These are phyloP conservation scores for Haberlea rhodopensis DNA, from an alignment of 257 asterid species.

Conservation along the genomic window DNA sequence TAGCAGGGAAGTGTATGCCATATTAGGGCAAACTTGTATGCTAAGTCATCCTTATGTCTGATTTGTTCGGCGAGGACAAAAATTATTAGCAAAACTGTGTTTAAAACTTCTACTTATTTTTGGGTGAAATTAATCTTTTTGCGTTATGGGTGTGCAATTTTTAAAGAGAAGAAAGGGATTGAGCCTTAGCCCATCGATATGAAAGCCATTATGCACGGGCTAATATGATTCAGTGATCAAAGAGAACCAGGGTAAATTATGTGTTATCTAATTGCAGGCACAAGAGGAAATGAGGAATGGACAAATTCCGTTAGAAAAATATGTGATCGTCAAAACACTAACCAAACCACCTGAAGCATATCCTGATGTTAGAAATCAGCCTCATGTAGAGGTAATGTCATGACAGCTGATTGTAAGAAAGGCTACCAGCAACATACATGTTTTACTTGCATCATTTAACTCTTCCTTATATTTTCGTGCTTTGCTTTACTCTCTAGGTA, in stretches of 20 bases:
- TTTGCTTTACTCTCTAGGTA: constrained; percentile 49
- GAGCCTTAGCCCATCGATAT: constrained; percentile 11
- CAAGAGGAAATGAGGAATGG: constrained; percentile 93
- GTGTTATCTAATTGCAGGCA: constrained; percentile 48
- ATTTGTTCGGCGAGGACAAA: constrained; percentile 16
- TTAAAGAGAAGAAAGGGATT: constrained; percentile 6
- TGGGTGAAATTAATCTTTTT: constrained; percentile 15
- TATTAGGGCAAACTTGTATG: neutral
- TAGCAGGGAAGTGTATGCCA: constrained; percentile 2
- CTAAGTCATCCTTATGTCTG: neutral
- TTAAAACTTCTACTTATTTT: constrained; percentile 4
- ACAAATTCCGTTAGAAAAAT: constrained; percentile 78
- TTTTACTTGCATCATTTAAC: constrained; percentile 14
- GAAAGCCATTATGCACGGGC: constrained; percentile 9
- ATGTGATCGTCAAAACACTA: constrained; percentile 80
- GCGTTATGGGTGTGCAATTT: neutral
- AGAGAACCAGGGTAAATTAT: constrained; percentile 4
- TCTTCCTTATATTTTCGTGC: constrained; percentile 23
- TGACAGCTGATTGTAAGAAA: constrained; percentile 2
- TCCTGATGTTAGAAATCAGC: constrained; percentile 92
- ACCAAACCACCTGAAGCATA: constrained; percentile 96
- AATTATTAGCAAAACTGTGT: constrained; percentile 13
- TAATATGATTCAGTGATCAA: neutral
- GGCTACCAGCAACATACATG: constrained; percentile 6
- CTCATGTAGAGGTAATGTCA: constrained; percentile 87